Conservation (phyloP, 129 eudicot genomes). For the Helianthus annuus region HanXRQr2.0-SUNRISE NC_035433.2:105310649-105311148, state of each 20-base stretch:
- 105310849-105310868: constrained; percentile 6
- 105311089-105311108: background rate
- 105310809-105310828: constrained; percentile 16
- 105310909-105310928: background rate
- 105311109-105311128: constrained; percentile 8
- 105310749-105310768: constrained; percentile 65
- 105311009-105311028: background rate
- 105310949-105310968: background rate
- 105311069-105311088: constrained; percentile 6
- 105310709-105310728: constrained; percentile 43
- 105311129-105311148: constrained; percentile 12
- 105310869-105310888: background rate
- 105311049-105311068: background rate
- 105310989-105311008: background rate
- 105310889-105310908: background rate
- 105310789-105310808: constrained; percentile 50
- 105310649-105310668: constrained; percentile 41
- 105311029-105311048: background rate
- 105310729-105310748: constrained; percentile 35
- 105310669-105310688: constrained; percentile 37
- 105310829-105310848: constrained; percentile 1
- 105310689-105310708: constrained; percentile 50
- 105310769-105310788: constrained; percentile 81
- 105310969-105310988: background rate
- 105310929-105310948: background rate